Evolutionary conservation across 441 rosid species (phyloP).

Genomic region (Erysimum cheiri): DNA sequence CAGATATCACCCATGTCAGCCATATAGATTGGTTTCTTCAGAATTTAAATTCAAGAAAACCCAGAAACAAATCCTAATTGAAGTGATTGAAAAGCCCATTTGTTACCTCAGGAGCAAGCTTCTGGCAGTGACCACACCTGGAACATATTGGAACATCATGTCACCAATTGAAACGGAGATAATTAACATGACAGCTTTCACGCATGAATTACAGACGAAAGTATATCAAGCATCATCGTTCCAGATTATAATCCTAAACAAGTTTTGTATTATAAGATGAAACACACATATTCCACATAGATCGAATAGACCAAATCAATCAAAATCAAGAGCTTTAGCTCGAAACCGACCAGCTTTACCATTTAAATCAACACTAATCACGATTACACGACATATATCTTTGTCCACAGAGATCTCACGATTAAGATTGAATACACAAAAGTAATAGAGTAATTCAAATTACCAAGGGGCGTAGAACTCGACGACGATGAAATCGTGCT

Average conservation of each 20-base stretch:
- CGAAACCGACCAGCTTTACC: conserved; percentile 8
- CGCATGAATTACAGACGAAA: background rate
- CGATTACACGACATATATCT: conserved; percentile 12
- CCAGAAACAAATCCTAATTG: background rate
- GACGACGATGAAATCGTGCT: conserved; percentile 85
- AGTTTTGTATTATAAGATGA: background rate
- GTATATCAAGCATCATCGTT: background rate
- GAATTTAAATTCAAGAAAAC: background rate
- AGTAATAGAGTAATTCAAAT: background rate
- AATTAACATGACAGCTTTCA: background rate
- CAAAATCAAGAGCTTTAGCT: background rate
- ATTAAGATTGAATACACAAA: background rate
- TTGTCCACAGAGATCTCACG: background rate
- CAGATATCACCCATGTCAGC: background rate
- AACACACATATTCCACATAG: background rate
- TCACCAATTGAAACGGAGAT: conserved; percentile 20
- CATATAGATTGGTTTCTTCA: conserved; percentile 52
- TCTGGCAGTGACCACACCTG: conserved; percentile 99
- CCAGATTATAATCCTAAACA: background rate
- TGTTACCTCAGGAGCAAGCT: conserved; percentile 92
- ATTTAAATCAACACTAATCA: conserved; percentile 10
- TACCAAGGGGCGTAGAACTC: conserved; percentile 99
- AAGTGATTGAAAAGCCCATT: conserved; percentile 12
- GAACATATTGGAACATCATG: conserved; percentile 10
- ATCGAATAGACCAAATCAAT: conserved; percentile 11